Percentiles rank a stretch among this genome's conserved stretches.
Conservation (phyloP, 2,329 filamentous ascomycete species). For the Paecilomyces fulvus region DNA sequence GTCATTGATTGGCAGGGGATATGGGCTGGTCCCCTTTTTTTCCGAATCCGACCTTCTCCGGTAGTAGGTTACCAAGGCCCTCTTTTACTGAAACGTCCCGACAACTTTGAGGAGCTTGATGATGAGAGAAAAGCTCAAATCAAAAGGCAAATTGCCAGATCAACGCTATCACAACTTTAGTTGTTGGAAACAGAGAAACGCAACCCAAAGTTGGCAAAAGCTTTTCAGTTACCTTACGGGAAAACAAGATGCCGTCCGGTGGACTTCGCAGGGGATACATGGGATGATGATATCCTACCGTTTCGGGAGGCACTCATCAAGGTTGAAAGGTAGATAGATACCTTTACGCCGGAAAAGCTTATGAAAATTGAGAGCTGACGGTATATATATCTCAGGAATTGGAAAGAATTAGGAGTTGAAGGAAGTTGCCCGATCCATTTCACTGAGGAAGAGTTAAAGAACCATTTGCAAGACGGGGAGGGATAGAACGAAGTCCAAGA, state of each 20-base stretch:
- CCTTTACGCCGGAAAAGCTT: not conserved
- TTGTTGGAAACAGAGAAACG: constrained; percentile 10
- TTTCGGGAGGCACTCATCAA: constrained; percentile 17
- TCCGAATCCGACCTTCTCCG: not conserved
- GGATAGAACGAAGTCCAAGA: constrained; percentile 20
- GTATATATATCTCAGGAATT: constrained; percentile 8
- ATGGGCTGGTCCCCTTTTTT: not conserved
- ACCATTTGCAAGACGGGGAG: constrained; percentile 11
- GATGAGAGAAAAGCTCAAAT: constrained; percentile 7
- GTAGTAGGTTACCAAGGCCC: not conserved
- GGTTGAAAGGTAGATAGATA: constrained; percentile 15
- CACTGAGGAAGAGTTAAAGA: constrained; percentile 12
- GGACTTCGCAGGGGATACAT: constrained; percentile 14
- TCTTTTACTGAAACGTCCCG: not conserved
- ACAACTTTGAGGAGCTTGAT: not conserved
- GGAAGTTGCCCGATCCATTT: constrained; percentile 15
- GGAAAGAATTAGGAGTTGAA: constrained; percentile 11
- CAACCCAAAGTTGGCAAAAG: constrained; percentile 10
- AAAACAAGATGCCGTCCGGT: constrained; percentile 14
- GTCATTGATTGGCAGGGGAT: not conserved
- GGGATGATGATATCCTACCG: constrained; percentile 17
- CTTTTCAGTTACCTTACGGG: constrained; percentile 14
- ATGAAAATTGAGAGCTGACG: not conserved
- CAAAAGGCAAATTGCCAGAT: constrained; percentile 12
- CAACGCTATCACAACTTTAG: constrained; percentile 16